Evolutionary conservation across 2,329 filamentous ascomycete species (phyloP).

Genomic region (Colletotrichum sojae): DNA sequence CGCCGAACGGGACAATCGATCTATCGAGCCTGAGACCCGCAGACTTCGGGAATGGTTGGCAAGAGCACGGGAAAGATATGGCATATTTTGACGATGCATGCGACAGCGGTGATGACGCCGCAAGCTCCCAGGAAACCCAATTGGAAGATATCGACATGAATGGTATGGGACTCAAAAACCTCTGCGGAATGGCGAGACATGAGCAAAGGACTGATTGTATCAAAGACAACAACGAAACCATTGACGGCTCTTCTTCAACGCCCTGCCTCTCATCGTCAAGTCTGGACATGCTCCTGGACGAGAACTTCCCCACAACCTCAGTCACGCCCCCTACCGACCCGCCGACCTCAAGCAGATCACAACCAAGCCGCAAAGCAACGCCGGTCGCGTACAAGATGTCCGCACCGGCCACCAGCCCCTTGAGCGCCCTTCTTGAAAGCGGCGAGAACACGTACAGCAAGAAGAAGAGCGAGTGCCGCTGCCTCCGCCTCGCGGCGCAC

Average conservation of each 20-base stretch:
- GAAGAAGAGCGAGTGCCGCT: conserved; percentile 20
- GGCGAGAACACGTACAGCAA: background rate
- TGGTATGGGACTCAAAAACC: background rate
- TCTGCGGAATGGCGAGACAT: too few species aligned
- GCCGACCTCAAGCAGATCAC: background rate
- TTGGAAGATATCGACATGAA: conserved; percentile 21
- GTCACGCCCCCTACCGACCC: background rate
- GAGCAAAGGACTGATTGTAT: background rate
- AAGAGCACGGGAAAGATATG: conserved; percentile 1
- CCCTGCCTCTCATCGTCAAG: conserved; percentile 7
- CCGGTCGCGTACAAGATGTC: conserved; percentile 18
- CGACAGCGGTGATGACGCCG: conserved; percentile 3
- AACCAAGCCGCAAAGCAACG: background rate
- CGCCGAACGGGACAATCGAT: background rate
- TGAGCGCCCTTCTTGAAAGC: conserved; percentile 6
- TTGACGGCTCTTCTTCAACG: conserved; percentile 6
- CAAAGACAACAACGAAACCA: background rate
- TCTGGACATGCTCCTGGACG: conserved; percentile 2
- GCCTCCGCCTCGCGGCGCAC: conserved; percentile 4
- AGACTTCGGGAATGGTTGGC: conserved; percentile 2
- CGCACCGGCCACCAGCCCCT: background rate
- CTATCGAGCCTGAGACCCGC: background rate
- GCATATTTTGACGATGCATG: background rate
- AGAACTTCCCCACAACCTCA: background rate
- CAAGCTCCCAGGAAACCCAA: conserved; percentile 16